Evolutionary conservation across 345 rosid genomes (phyloP).

Genomic region (Stellera chamaejasme): DNA sequence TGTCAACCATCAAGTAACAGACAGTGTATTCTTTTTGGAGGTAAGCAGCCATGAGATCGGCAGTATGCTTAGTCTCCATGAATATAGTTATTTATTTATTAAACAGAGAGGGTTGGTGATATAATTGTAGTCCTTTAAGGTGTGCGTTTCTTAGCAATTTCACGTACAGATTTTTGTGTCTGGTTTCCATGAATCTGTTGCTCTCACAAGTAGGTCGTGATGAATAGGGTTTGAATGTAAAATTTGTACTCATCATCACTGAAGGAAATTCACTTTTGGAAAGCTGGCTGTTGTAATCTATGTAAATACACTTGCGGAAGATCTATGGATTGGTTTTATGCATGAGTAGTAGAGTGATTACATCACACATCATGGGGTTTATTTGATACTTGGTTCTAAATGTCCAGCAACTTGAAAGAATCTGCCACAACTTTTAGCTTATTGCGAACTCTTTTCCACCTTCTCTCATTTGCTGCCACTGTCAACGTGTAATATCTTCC

Average conservation of each 20-base stretch:
- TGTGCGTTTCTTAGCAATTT: slow-evolving; percentile 14
- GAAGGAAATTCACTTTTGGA: slow-evolving; percentile 18
- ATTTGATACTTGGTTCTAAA: slow-evolving; percentile 17
- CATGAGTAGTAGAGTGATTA: background rate
- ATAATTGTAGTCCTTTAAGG: slow-evolving; percentile 18
- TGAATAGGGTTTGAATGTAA: slow-evolving; percentile 27
- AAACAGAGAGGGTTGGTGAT: slow-evolving; percentile 16
- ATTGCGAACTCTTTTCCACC: slow-evolving; percentile 57
- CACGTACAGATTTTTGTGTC: slow-evolving; percentile 2
- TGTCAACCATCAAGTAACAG: slow-evolving; percentile 29
- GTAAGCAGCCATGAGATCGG: slow-evolving; percentile 29
- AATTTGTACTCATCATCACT: slow-evolving; percentile 20
- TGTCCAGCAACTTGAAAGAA: slow-evolving; percentile 58
- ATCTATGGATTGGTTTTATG: background rate
- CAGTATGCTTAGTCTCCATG: slow-evolving; percentile 30
- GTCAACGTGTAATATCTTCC: slow-evolving; percentile 70
- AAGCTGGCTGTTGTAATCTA: slow-evolving; percentile 26
- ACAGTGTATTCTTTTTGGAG: slow-evolving; percentile 63
- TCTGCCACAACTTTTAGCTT: slow-evolving; percentile 72
- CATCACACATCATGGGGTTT: background rate
- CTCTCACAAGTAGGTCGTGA: slow-evolving; percentile 14
- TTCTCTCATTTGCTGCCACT: slow-evolving; percentile 66
- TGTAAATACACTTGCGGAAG: slow-evolving; percentile 31
- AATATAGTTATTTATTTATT: slow-evolving; percentile 39
- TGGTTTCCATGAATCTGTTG: slow-evolving; percentile 10